Evolutionary conservation across 2,329 filamentous ascomycete species (phyloP).

Genomic region (Penicillium sp.): DNA sequence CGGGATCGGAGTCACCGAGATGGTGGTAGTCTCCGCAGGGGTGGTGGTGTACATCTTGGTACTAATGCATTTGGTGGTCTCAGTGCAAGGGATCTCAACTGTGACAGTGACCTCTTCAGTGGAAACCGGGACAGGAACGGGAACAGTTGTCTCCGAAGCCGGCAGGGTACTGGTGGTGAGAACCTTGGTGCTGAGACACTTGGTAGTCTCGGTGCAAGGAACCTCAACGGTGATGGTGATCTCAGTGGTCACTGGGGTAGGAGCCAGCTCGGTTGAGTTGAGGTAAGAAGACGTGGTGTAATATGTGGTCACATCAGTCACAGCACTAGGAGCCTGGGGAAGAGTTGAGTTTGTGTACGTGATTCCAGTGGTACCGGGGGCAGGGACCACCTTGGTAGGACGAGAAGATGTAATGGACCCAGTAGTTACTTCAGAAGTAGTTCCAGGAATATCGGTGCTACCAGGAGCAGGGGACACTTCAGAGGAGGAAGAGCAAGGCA

Average conservation of each 20-base stretch:
- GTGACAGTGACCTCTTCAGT: not conserved
- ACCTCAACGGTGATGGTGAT: slow-evolving; percentile 4
- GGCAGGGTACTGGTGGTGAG: not conserved
- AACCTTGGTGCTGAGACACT: slow-evolving; percentile 7
- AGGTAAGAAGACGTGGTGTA: not conserved
- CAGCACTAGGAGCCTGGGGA: not conserved
- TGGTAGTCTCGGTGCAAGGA: slow-evolving; percentile 6
- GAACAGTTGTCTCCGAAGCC: not conserved
- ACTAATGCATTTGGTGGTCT: slow-evolving; percentile 4
- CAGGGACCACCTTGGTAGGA: slow-evolving; percentile 1
- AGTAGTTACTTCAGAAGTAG: not conserved
- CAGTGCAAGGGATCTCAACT: slow-evolving; percentile 4
- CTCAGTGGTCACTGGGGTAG: slow-evolving; percentile 2
- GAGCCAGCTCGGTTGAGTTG: not conserved
- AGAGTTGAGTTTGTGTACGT: slow-evolving; percentile 4
- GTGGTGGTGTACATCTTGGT: not conserved
- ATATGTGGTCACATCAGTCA: not conserved
- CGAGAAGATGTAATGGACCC: slow-evolving; percentile 1
- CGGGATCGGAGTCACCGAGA: slow-evolving; percentile 3
- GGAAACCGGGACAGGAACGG: not conserved
- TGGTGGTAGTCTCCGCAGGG: not conserved
- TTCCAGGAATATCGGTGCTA: not conserved
- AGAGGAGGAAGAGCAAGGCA: no score
- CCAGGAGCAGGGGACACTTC: no score
- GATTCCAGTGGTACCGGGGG: slow-evolving; percentile 1